Conservation (phyloP, 768 basidiomycete genomes). For the Chlorophyllum brunneum region DNA sequence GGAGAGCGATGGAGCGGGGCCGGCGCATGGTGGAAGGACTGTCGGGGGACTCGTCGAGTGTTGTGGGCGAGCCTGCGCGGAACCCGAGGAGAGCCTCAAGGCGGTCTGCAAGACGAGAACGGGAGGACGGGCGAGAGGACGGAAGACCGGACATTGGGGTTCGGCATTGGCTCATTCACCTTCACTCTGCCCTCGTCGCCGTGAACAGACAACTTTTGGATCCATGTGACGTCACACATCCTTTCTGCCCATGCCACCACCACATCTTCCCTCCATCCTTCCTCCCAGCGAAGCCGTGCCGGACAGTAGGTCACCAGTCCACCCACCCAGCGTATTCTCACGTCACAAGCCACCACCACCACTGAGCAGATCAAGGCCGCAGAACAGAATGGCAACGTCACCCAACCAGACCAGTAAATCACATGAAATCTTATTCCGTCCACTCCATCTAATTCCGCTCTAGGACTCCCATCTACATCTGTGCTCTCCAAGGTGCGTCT, state of each 20-base stretch:
- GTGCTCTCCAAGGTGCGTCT: slow-evolving; percentile 52
- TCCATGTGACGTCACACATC: slow-evolving; percentile 30
- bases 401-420: slow-evolving; percentile 62
- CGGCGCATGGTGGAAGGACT: neutral
- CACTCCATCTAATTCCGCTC: neutral
- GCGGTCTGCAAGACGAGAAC: slow-evolving; percentile 18
- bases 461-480: slow-evolving; percentile 82
- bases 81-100: slow-evolving; percentile 20
- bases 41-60: neutral
- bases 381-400: slow-evolving; percentile 47
- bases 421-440: neutral
- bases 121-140: slow-evolving; percentile 17
- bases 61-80: neutral
- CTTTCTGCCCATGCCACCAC: slow-evolving; percentile 7
- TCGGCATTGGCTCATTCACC: neutral
- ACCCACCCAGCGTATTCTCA: neutral
- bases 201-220: neutral
- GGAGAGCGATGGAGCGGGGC: neutral
- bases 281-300: slow-evolving; percentile 45
- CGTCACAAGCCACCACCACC: slow-evolving; percentile 46
- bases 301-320: slow-evolving; percentile 37
- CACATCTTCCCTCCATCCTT: slow-evolving; percentile 43
- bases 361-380: slow-evolving; percentile 48
- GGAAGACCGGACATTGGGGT: slow-evolving; percentile 3
- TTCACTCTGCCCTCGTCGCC: neutral